A percentile compares a stretch with the other conserved stretches of the same genome.
Conservation (phyloP, 2,329 filamentous ascomycete genomes). For the Alternaria metachromatica region DNA sequence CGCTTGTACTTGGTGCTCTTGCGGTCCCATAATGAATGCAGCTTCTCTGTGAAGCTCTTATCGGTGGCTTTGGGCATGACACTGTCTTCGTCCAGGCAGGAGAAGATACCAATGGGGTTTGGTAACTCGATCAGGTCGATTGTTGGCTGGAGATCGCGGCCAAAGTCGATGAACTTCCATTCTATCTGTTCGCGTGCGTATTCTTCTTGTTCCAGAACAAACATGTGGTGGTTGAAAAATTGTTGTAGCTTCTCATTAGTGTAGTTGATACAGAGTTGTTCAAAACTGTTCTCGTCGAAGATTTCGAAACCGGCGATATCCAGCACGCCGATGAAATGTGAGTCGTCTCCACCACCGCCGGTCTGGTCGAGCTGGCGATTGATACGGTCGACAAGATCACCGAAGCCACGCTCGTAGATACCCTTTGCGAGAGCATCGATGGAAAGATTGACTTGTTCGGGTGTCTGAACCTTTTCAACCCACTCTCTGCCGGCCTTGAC, state of each 20-base stretch:
- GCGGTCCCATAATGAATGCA: slow-evolving; percentile 96
- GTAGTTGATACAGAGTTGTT: slow-evolving; percentile 99
- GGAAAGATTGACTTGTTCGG: slow-evolving; percentile 89
- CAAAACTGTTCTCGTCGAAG: slow-evolving; percentile 98
- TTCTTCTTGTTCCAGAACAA: slow-evolving; percentile 97
- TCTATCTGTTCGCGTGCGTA: slow-evolving; percentile 98
- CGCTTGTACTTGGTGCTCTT: slow-evolving; percentile 93
- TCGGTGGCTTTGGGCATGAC: slow-evolving; percentile 99
- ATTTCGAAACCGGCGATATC: slow-evolving; percentile 99
- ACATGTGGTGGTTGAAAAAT: slow-evolving; percentile 99
- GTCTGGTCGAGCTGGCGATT: slow-evolving; percentile 90
- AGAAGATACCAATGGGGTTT: slow-evolving; percentile 98
- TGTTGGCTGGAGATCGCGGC: slow-evolving; percentile 93
- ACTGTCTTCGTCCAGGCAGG: slow-evolving; percentile 94
- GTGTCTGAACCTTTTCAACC: slow-evolving; percentile 98
- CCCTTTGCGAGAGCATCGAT: slow-evolving; percentile 94
- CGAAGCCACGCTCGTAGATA: slow-evolving; percentile 96
- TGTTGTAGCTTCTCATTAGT: slow-evolving; percentile 99
- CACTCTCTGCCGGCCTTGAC: slow-evolving; percentile 97
- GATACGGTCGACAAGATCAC: slow-evolving; percentile 88
- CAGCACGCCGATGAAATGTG: slow-evolving; percentile 94
- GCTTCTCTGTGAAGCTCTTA: slow-evolving; percentile 94
- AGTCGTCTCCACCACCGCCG: slow-evolving; percentile 82
- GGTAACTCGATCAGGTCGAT: slow-evolving; percentile 96
- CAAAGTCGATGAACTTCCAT: slow-evolving; percentile 99